Conservation (phyloP, 2,329 filamentous ascomycete genomes). For the Penicillium sp. region DNA sequence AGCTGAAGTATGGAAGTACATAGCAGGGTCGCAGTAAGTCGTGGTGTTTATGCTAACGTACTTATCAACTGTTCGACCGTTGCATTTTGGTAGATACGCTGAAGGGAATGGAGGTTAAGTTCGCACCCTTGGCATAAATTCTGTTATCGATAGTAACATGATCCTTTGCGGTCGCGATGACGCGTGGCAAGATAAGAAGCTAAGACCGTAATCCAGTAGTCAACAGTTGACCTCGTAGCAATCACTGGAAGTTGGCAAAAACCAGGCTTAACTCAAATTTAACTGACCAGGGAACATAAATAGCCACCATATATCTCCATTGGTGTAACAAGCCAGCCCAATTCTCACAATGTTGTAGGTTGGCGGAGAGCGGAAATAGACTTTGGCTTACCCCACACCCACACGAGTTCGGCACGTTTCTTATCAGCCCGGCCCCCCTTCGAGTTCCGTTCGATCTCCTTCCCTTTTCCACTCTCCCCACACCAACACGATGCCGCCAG, state of each 20-base stretch:
- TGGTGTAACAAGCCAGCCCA: constrained; percentile 14
- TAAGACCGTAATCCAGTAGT: constrained; percentile 23
- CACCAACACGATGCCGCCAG: constrained; percentile 31
- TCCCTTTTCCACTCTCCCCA: constrained; percentile 3
- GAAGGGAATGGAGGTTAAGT: no score
- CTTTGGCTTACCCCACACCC: constrained; percentile 21
- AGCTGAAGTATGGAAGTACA: no score
- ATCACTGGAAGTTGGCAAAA: background rate
- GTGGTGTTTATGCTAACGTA: no score
- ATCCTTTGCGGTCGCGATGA: no score
- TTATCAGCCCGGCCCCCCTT: constrained; percentile 18
- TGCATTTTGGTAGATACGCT: no score
- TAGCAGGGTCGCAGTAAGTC: no score
- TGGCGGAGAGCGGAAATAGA: constrained; percentile 15
- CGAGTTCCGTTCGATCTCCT: constrained; percentile 9
- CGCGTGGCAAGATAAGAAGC: constrained; percentile 46
- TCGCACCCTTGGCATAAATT: no score
- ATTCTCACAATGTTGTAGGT: background rate
- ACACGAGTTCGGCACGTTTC: constrained; percentile 3
- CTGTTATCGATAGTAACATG: no score
- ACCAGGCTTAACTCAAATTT: background rate
- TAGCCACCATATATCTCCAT: background rate
- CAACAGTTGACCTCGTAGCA: background rate
- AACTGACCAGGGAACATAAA: background rate
- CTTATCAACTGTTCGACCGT: no score